Evolutionary conservation across 1,284 basidiomycete species (phyloP), one percentile per base, ranked within the genome.

Genomic region (Tranzscheliella williamsii): DNA sequence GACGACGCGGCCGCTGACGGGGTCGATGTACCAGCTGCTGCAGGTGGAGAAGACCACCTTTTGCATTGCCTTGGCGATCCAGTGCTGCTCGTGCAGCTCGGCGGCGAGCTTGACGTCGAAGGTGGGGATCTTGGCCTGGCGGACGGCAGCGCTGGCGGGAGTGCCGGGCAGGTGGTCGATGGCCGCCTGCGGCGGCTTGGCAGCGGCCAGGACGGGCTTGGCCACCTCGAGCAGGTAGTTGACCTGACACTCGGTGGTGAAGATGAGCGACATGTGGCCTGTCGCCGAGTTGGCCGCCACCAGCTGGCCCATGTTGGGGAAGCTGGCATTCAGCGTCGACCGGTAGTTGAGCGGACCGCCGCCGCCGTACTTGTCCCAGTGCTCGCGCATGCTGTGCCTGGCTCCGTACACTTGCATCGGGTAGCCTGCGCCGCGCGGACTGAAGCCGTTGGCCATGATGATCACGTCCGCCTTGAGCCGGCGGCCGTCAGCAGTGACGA

Each of bases 381-480:
- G 70, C 22, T 70, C 62, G 20, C 49, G 54, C n/a, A 72, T 26
- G n/a, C 54, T 57, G 34, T 55, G 44, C 20, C 57, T 38, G 2
- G 32, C 24, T 16, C 72, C 73, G 36, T 62, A 51, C 33, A 75
- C 39, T 38, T 44, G 43, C 56, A 76, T 62, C 2, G 73, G 73
- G 41, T 63, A 64, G 3, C 73, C 73, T 3, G 62, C 66, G 8
- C 42, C 41, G 21, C 53, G 47, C 7, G 67, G 51, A 16, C 52
- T 45, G 38, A 76, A 76, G 1, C 74, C 74, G 33, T 70, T 76
- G n/a, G 70, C 72, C 53, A 76, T 53, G 9, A 76, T 57, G 36
- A 76, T 75, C 15, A 75, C 71, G 26, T 76, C 74, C 2, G 74
- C 73, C 8, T 71, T 64, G 27, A 75, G 41, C n/a, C 49, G 44